These are phyloP conservation scores for Megacollybia platyphylla DNA, from an alignment of 1,284 basidiomycete genomes.

Conservation along the genomic window DNA sequence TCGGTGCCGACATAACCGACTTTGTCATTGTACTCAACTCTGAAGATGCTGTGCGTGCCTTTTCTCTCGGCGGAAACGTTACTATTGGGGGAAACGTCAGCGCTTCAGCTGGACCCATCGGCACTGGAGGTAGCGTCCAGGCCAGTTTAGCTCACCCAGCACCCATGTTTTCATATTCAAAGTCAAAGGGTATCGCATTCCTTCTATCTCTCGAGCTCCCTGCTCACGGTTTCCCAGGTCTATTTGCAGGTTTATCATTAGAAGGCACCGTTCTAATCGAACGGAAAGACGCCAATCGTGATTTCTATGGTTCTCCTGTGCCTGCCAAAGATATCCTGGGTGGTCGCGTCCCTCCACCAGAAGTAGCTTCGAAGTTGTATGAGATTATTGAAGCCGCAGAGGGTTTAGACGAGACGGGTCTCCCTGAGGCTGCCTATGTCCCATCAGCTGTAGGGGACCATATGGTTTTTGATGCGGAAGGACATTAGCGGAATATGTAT, in stretches of 20 bases:
- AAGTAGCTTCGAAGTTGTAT: slow-evolving; percentile 88
- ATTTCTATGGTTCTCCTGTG: slow-evolving; percentile 91
- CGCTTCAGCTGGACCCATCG: slow-evolving; percentile 85
- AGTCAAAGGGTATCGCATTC: slow-evolving; percentile 67
- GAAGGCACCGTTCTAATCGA: slow-evolving; percentile 95
- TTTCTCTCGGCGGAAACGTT: slow-evolving; percentile 91
- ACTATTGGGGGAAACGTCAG: slow-evolving; percentile 87
- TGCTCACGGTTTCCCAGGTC: slow-evolving; percentile 34
- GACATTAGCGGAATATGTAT: slow-evolving; percentile 10
- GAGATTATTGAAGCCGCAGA: slow-evolving; percentile 90
- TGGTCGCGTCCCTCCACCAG: slow-evolving; percentile 90
- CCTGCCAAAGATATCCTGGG: slow-evolving; percentile 84
- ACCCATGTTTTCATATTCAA: slow-evolving; percentile 95
- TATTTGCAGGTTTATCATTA: slow-evolving; percentile 90
- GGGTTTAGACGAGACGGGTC: slow-evolving; percentile 64
- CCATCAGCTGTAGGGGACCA: slow-evolving; percentile 41
- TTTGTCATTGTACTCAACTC: slow-evolving; percentile 94
- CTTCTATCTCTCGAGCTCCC: neutral
- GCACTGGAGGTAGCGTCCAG: slow-evolving; percentile 87
- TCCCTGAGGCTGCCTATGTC: slow-evolving; percentile 75
- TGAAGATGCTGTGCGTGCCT: slow-evolving; percentile 91
- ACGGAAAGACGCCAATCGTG: slow-evolving; percentile 86
- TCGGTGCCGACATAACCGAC: slow-evolving; percentile 82
- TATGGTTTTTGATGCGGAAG: slow-evolving; percentile 64
- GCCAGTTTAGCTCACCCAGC: slow-evolving; percentile 84